These are phyloP conservation scores for Debaryomyces coudertii DNA, from an alignment of 1,139 yeast genomes.

Conservation along the genomic window DNA sequence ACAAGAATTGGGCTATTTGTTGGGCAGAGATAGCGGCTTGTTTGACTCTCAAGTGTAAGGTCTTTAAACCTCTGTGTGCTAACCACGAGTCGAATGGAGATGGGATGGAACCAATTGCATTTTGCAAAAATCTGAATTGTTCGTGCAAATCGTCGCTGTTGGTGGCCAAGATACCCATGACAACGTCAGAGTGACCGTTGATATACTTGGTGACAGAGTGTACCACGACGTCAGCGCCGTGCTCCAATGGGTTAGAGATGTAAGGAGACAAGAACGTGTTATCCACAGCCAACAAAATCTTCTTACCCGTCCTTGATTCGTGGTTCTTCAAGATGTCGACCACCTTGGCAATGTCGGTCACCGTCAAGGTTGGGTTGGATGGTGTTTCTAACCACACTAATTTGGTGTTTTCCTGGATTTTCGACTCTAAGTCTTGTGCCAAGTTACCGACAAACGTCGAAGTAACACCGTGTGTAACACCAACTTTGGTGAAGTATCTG, in stretches of 20 bases:
- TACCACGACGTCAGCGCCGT: slow-evolving; percentile 85
- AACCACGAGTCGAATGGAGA: slow-evolving; percentile 92
- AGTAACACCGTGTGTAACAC: slow-evolving; percentile 75
- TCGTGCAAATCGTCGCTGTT: slow-evolving; percentile 64
- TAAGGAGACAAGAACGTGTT: slow-evolving; percentile 95
- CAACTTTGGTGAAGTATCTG: slow-evolving; percentile 87
- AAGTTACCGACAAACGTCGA: slow-evolving; percentile 71
- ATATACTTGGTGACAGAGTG: slow-evolving; percentile 92
- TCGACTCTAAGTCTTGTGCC: slow-evolving; percentile 57
- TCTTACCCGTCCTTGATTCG: slow-evolving; percentile 49
- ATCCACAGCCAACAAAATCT: slow-evolving; percentile 75
- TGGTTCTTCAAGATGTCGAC: slow-evolving; percentile 52
- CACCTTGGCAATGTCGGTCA: slow-evolving; percentile 71
- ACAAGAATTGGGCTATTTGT: slow-evolving; percentile 70
- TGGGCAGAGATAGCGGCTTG: slow-evolving; percentile 70
- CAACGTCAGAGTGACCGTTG: slow-evolving; percentile 92
- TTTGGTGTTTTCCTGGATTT: slow-evolving; percentile 64
- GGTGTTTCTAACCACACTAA: slow-evolving; percentile 92
- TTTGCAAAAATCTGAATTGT: slow-evolving; percentile 74
- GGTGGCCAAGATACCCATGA: slow-evolving; percentile 81
- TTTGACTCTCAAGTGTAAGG: slow-evolving; percentile 78
- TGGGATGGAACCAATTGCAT: slow-evolving; percentile 88
- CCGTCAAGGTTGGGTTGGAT: slow-evolving; percentile 80
- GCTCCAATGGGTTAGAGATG: slow-evolving; percentile 78
- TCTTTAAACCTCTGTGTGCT: slow-evolving; percentile 90